These are phyloP conservation scores for Pythium folliculosum DNA, from an alignment of 352 stramenopile genomes.

Conservation along the genomic window DNA sequence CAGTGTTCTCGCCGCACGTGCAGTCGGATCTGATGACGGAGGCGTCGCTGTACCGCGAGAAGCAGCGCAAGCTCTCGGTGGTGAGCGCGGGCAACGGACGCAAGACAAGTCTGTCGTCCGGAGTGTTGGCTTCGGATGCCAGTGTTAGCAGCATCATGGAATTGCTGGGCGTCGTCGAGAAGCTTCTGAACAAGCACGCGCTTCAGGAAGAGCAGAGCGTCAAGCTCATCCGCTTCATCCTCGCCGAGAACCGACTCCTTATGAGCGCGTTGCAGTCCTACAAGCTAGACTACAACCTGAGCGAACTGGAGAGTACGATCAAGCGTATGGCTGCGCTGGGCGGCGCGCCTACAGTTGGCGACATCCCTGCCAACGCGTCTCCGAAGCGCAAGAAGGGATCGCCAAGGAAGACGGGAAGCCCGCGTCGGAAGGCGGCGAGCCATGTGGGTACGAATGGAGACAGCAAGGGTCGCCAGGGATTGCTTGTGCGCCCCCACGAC, in stretches of 20 bases:
- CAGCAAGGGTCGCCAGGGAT: slow-evolving; percentile 7
- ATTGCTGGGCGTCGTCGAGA: slow-evolving; percentile 50
- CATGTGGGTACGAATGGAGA: background rate
- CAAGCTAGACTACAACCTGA: slow-evolving; percentile 42
- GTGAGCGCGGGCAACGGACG: background rate
- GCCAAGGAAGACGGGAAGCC: slow-evolving; percentile 9
- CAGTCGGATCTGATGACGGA: slow-evolving; percentile 50
- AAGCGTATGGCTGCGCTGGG: slow-evolving; percentile 51
- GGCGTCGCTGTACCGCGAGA: slow-evolving; percentile 36
- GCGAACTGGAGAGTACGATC: slow-evolving; percentile 53
- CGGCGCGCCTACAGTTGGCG: slow-evolving; percentile 12
- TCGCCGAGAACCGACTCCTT: slow-evolving; percentile 52
- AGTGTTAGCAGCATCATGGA: slow-evolving; percentile 45
- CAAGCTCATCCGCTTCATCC: slow-evolving; percentile 48
- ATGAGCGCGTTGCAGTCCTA: slow-evolving; percentile 58
- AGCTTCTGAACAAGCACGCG: slow-evolving; percentile 58
- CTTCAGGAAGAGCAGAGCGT: slow-evolving; percentile 56
- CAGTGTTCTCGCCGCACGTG: slow-evolving; percentile 55
- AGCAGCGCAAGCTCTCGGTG: slow-evolving; percentile 14
- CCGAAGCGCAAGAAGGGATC: slow-evolving; percentile 16
- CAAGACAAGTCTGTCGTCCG: background rate
- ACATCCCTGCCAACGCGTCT: slow-evolving; percentile 12
- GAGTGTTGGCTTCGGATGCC: slow-evolving; percentile 12
- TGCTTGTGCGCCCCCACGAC: slow-evolving; percentile 34
- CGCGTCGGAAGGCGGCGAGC: slow-evolving; percentile 3